Percentiles rank a stretch among this genome's conserved stretches.
Conservation (phyloP, 2,329 filamentous ascomycete genomes). For the Colletotrichum viniferum region DNA sequence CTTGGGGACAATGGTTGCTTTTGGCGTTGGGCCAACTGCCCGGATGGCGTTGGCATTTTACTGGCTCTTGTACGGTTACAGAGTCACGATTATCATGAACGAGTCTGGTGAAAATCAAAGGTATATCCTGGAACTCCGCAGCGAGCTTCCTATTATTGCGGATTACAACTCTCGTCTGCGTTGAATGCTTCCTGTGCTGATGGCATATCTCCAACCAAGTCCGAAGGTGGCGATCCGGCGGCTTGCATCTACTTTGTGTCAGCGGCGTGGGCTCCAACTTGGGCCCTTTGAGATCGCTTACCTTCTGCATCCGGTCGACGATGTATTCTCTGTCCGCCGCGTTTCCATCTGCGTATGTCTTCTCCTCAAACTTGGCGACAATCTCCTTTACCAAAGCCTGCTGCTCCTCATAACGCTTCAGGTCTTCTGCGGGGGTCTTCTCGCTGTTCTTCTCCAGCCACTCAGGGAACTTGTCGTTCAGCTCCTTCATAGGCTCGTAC, state of each 20-base stretch:
- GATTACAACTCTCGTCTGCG: slow-evolving; percentile 65
- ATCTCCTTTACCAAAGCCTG: slow-evolving; percentile 82
- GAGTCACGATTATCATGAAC: not conserved
- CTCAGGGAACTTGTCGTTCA: slow-evolving; percentile 87
- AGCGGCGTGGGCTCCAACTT: slow-evolving; percentile 14
- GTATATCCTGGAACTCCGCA: not conserved
- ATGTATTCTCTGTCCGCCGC: slow-evolving; percentile 86
- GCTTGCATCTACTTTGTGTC: slow-evolving; percentile 82
- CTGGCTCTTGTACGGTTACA: not conserved
- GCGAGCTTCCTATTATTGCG: slow-evolving; percentile 52
- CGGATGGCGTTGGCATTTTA: not conserved
- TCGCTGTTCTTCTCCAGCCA: slow-evolving; percentile 84
- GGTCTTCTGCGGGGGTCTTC: slow-evolving; percentile 70
- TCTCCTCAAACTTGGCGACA: slow-evolving; percentile 84
- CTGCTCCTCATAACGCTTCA: slow-evolving; percentile 83
- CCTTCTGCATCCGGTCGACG: slow-evolving; percentile 97
- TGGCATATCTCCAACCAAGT: slow-evolving; percentile 89
- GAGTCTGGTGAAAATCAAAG: slow-evolving; percentile 26
- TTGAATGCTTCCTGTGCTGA: slow-evolving; percentile 76
- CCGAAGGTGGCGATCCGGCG: slow-evolving; percentile 85
- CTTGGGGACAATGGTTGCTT: not conserved
- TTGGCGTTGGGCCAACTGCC: not conserved
- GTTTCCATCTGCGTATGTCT: slow-evolving; percentile 82
- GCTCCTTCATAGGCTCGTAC: slow-evolving; percentile 98
- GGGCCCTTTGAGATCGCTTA: slow-evolving; percentile 43